phyloP scores from a whole-genome alignment of 768 basidiomycete species.

The Calvatia gigantea region DNA sequence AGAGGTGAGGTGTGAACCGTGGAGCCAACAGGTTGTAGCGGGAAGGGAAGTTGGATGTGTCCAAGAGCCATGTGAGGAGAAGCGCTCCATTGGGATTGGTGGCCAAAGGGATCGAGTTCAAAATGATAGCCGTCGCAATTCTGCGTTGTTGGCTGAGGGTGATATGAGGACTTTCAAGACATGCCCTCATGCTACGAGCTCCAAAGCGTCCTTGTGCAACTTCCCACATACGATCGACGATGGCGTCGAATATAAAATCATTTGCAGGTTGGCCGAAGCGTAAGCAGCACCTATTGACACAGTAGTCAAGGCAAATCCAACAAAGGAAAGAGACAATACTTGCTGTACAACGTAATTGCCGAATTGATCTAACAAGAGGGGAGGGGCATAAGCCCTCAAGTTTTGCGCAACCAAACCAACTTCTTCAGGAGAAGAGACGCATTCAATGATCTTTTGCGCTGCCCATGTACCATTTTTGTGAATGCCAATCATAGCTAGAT shows the following conservation, averaged over 20 bases:
- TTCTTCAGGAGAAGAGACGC: slow-evolving; percentile 85
- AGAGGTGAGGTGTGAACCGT: slow-evolving; percentile 93
- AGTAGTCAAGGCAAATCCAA: neutral
- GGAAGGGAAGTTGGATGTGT: slow-evolving; percentile 93
- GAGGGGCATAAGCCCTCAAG: slow-evolving; percentile 87
- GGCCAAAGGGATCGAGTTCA: slow-evolving; percentile 96
- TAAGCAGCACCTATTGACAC: slow-evolving; percentile 66
- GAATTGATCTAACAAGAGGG: slow-evolving; percentile 90
- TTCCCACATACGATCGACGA: slow-evolving; percentile 98
- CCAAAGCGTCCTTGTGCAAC: slow-evolving; percentile 97
- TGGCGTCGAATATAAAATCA: slow-evolving; percentile 97
- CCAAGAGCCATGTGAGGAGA: slow-evolving; percentile 93
- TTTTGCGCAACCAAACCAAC: slow-evolving; percentile 81
- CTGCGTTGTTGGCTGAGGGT: slow-evolving; percentile 90
- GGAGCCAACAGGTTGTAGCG: slow-evolving; percentile 92
- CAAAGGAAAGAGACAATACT: slow-evolving; percentile 22
- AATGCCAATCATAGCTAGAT: slow-evolving; percentile 95
- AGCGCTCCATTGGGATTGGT: slow-evolving; percentile 98
- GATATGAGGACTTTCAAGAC: slow-evolving; percentile 87
- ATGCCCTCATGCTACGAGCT: slow-evolving; percentile 96
- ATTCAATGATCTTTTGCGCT: slow-evolving; percentile 98
- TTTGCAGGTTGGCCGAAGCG: slow-evolving; percentile 87
- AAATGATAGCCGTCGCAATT: slow-evolving; percentile 88
- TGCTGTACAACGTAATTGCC: slow-evolving; percentile 93
- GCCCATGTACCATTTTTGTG: slow-evolving; percentile 99